Evolutionary conservation across 371 early-diverging fungal species (phyloP).

Genomic region (Mucor racemosus): DNA sequence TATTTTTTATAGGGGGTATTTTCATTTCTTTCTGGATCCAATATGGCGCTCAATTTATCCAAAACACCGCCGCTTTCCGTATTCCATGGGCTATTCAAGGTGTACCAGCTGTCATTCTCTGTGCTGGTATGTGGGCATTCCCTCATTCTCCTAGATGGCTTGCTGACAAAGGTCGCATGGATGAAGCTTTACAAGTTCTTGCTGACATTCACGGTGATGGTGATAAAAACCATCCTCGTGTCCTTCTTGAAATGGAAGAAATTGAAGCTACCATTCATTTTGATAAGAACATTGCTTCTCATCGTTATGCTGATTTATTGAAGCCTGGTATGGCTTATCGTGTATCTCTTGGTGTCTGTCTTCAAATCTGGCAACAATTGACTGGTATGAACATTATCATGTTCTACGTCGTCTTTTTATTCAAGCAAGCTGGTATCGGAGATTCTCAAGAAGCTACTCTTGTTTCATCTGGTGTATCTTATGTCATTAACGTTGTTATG

Average conservation of each 20-base stretch:
- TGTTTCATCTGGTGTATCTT: slow-evolving; percentile 47
- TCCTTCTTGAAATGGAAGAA: slow-evolving; percentile 62
- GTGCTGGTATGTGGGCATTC: slow-evolving; percentile 62
- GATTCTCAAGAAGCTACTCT: slow-evolving; percentile 41
- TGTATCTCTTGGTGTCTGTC: slow-evolving; percentile 69
- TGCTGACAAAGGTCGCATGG: slow-evolving; percentile 55
- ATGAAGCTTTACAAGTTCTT: slow-evolving; percentile 57
- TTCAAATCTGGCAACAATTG: slow-evolving; percentile 78
- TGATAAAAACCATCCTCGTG: slow-evolving; percentile 39
- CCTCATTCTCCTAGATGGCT: slow-evolving; percentile 55
- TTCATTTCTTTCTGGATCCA: slow-evolving; percentile 29
- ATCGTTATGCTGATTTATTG: slow-evolving; percentile 24
- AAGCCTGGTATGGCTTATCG: slow-evolving; percentile 62
- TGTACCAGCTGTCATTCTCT: slow-evolving; percentile 76
- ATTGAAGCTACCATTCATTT: slow-evolving; percentile 72
- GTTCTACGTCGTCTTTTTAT: slow-evolving; percentile 51
- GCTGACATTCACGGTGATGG: slow-evolving; percentile 55
- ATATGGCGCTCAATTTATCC: slow-evolving; percentile 27
- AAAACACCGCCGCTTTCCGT: slow-evolving; percentile 68
- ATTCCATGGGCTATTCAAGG: slow-evolving; percentile 83
- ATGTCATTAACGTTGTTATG: slow-evolving; percentile 54
- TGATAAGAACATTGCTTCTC: slow-evolving; percentile 71
- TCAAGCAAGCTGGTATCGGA: slow-evolving; percentile 46
- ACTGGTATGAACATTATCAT: slow-evolving; percentile 75
- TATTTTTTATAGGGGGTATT: slow-evolving; percentile 1